Evolutionary conservation across 2,329 filamentous ascomycete species (phyloP).

Genomic region (Hortaea werneckii): DNA sequence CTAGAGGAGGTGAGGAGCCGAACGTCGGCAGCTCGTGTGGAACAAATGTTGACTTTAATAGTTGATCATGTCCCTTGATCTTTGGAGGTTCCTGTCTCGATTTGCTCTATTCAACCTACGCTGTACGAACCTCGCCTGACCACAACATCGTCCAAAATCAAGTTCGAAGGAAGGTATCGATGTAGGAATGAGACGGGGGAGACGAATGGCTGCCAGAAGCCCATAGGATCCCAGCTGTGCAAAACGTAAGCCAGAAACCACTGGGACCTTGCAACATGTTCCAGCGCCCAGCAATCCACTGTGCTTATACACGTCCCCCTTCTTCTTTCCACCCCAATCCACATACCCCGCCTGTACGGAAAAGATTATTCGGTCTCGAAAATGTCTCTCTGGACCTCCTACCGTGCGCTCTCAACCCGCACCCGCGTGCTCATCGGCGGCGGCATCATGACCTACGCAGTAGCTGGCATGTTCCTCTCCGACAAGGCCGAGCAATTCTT

Average conservation of each 20-base stretch:
- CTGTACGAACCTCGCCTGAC: too few species aligned
- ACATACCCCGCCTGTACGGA: background rate
- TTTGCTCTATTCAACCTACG: too few species aligned
- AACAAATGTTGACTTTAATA: too few species aligned
- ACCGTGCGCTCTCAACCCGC: conserved; percentile 59
- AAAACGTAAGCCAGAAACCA: too few species aligned
- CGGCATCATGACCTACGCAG: conserved; percentile 67
- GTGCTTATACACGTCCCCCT: background rate
- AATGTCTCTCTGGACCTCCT: conserved; percentile 27
- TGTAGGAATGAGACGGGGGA: too few species aligned
- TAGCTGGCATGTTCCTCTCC: conserved; percentile 60
- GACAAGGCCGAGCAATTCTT: conserved; percentile 64
- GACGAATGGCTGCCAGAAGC: too few species aligned
- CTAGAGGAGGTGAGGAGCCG: background rate
- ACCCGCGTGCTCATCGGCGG: conserved; percentile 63
- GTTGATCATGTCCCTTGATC: too few species aligned
- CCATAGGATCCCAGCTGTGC: too few species aligned
- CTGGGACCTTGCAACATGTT: too few species aligned
- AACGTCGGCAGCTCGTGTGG: background rate
- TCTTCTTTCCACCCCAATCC: background rate
- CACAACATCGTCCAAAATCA: too few species aligned
- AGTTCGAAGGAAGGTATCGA: too few species aligned
- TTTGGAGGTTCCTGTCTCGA: too few species aligned
- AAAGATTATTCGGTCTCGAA: background rate
- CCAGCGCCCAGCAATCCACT: background rate